phyloP scores from a whole-genome alignment of 768 basidiomycete genomes.

The Russula foetens region DNA sequence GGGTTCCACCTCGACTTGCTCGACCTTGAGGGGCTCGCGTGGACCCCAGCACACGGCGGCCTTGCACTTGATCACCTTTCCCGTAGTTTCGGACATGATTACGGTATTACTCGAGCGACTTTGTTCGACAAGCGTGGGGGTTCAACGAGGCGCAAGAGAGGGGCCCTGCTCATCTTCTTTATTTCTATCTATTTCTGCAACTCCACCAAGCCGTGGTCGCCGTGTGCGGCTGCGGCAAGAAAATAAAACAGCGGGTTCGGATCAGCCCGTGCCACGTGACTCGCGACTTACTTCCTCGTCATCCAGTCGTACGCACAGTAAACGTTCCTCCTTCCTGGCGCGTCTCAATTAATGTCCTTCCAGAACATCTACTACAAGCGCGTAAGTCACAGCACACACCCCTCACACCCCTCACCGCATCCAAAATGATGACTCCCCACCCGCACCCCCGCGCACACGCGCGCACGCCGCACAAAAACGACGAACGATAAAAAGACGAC shows the following conservation, averaged over 20 bases:
- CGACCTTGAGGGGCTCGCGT: slow-evolving; percentile 75
- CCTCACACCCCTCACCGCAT: not conserved
- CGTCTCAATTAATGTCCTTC: slow-evolving; percentile 72
- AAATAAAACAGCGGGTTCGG: too few species aligned
- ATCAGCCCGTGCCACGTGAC: too few species aligned
- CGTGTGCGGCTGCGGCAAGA: too few species aligned
- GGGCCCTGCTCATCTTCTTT: not conserved
- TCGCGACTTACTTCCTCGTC: too few species aligned
- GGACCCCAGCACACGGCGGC: slow-evolving; percentile 96
- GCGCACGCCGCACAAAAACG: not conserved
- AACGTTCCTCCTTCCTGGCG: too few species aligned
- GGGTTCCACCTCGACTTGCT: slow-evolving; percentile 91
- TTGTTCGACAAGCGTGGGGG: not conserved
- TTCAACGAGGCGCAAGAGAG: too few species aligned
- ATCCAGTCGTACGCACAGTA: too few species aligned
- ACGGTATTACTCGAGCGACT: not conserved
- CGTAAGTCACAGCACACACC: slow-evolving; percentile 36
- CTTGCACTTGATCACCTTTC: slow-evolving; percentile 78
- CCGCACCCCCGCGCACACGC: too few species aligned
- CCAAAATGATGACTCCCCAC: too few species aligned
- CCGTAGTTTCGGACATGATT: slow-evolving; percentile 65
- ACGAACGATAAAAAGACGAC: slow-evolving; percentile 67
- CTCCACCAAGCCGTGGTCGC: too few species aligned
- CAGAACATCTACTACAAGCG: slow-evolving; percentile 86
- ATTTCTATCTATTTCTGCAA: too few species aligned